Evolutionary conservation across 768 basidiomycete species (phyloP).

Genomic region (Boletus pseudo-olivaceus): DNA sequence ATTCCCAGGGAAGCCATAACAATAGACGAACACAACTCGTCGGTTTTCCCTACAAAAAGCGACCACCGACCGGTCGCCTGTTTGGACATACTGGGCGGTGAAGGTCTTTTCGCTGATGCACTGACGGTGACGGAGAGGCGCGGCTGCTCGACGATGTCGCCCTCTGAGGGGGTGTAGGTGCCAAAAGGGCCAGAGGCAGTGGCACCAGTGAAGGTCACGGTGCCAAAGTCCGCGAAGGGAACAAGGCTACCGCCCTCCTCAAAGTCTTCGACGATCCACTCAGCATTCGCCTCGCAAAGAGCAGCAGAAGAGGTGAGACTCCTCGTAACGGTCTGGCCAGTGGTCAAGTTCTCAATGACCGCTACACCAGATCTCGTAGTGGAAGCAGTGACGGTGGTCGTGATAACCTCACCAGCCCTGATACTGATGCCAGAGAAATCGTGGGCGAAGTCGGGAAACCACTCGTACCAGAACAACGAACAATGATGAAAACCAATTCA

Average conservation of each 20-base stretch:
- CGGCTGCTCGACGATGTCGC: slow-evolving; percentile 1
- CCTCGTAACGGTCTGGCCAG: slow-evolving; percentile 2
- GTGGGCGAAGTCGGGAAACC: slow-evolving; percentile 15
- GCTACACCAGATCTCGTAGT: slow-evolving; percentile 19
- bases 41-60: not conserved
- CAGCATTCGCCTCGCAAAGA: slow-evolving; percentile 17
- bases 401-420: slow-evolving; percentile 15
- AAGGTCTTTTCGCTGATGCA: slow-evolving; percentile 3
- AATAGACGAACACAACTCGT: not conserved
- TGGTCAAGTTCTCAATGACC: slow-evolving; percentile 21
- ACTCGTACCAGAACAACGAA: slow-evolving; percentile 18
- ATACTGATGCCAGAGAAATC: slow-evolving; percentile 16
- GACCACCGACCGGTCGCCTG: not conserved
- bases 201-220: slow-evolving; percentile 11
- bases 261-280: slow-evolving; percentile 26
- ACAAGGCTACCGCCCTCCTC: not conserved
- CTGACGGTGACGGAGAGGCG: not conserved
- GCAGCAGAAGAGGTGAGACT: slow-evolving; percentile 8
- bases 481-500: not conserved
- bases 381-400: slow-evolving; percentile 12
- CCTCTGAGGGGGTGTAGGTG: slow-evolving; percentile 3
- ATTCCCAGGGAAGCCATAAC: not conserved
- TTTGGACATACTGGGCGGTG: slow-evolving; percentile 10
- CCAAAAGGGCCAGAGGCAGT: slow-evolving; percentile 4
- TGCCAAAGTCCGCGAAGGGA: slow-evolving; percentile 16